These are phyloP conservation scores for Kentomonas sorsogonicus DNA, from an alignment of 208 protist species.

Conservation along the genomic window DNA sequence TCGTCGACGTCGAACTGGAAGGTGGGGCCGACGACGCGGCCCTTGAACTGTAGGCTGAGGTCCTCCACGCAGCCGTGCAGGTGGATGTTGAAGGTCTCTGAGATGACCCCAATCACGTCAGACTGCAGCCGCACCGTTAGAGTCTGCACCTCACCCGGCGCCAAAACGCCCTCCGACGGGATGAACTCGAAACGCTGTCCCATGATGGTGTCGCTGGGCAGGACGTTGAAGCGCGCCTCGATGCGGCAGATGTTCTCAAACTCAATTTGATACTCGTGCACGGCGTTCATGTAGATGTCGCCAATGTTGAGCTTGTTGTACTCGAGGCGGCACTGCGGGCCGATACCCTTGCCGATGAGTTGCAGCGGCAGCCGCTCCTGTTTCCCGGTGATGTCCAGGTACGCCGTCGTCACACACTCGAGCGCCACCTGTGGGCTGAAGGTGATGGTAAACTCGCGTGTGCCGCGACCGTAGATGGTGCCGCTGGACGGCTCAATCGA, in stretches of 20 bases:
- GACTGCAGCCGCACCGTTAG: slow-evolving; percentile 79
- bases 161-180: slow-evolving; percentile 67
- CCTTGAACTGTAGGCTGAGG: slow-evolving; percentile 78
- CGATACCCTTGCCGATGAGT: slow-evolving; percentile 76
- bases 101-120: slow-evolving; percentile 85
- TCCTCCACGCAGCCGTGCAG: slow-evolving; percentile 76
- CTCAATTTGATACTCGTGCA: slow-evolving; percentile 88
- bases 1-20: slow-evolving; percentile 90
- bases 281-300: slow-evolving; percentile 92
- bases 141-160: slow-evolving; percentile 47
- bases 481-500: slow-evolving; percentile 81
- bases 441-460: slow-evolving; percentile 81
- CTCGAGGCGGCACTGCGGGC: slow-evolving; percentile 87
- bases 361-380: slow-evolving; percentile 67
- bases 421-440: slow-evolving; percentile 86
- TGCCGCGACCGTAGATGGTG: slow-evolving; percentile 71
- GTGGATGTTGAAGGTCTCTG: slow-evolving; percentile 85
- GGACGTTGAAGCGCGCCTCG: slow-evolving; percentile 81
- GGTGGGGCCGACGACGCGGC: slow-evolving; percentile 89
- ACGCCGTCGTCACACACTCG: slow-evolving; percentile 65
- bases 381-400: slow-evolving; percentile 77
- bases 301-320: slow-evolving; percentile 88
- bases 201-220: slow-evolving; percentile 34
- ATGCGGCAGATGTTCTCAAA: slow-evolving; percentile 91
- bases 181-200: slow-evolving; percentile 72